phyloP scores from a whole-genome alignment of 345 rosid species.

The Litchi chinensis region DNA sequence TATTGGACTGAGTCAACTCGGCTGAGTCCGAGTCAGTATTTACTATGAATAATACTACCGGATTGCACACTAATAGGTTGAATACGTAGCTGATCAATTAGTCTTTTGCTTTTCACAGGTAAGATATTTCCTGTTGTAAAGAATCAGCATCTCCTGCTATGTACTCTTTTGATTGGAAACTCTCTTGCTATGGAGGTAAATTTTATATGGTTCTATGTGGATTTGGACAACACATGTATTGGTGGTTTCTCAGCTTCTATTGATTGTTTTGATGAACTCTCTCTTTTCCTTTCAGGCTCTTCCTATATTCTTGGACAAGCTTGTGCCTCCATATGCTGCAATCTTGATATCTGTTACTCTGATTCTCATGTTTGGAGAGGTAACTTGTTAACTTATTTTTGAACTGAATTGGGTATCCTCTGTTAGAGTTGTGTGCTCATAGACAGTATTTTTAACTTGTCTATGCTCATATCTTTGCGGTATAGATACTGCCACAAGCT shows the following conservation, averaged over 20 bases:
- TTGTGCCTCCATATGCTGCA: conserved; percentile 87
- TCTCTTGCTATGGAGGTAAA: conserved; percentile 94
- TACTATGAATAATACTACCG: too few relatives aligned
- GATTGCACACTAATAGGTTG: too few relatives aligned
- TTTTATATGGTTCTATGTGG: neutral
- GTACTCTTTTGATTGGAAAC: conserved; percentile 92
- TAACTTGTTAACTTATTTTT: conserved; percentile 17
- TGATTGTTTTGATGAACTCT: conserved; percentile 5
- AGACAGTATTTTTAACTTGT: neutral
- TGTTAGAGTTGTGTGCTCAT: neutral
- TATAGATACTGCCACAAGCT: conserved; percentile 91
- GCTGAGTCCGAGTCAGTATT: too few relatives aligned
- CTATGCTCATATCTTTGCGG: conserved; percentile 14
- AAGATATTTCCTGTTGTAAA: conserved; percentile 91
- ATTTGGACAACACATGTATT: neutral
- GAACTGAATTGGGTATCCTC: neutral
- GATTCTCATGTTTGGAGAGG: conserved; percentile 90
- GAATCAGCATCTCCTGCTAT: conserved; percentile 90
- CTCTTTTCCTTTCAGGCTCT: conserved; percentile 51
- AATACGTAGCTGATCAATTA: neutral
- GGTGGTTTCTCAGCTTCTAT: neutral
- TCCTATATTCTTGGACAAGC: conserved; percentile 84
- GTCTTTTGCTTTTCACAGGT: conserved; percentile 44
- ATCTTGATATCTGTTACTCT: conserved; percentile 79
- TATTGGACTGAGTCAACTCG: conserved; percentile 4